Evolutionary conservation across 2,329 filamentous ascomycete genomes (phyloP), one percentile per base, ranked within the genome.

Genomic region (Colletotrichum spinosum): DNA sequence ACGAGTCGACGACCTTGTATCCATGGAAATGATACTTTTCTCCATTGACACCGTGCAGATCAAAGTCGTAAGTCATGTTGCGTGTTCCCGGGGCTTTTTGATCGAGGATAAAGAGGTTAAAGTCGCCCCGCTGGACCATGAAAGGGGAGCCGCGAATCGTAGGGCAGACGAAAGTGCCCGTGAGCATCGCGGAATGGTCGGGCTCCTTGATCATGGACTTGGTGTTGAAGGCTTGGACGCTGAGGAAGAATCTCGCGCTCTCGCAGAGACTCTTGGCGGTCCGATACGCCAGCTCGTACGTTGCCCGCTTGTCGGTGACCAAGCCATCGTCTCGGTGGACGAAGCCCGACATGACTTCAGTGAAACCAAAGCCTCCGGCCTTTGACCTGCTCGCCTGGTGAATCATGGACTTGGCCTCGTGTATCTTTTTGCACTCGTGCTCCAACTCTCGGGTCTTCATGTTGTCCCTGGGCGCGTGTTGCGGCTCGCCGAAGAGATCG

Each of bases 341-440:
- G 68, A 85, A 86, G 9, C 88, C 88, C 8, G 84, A 82, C 87
- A 91, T 89, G 62, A 89, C 83, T 72, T 91, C 88, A 0, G 85
- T 86, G 71, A 91, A 91, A 33, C 84, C 84, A 58, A 89, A 82
- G 0, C 86, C 86, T 48, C 76, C 77, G 9, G 82, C 80, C 38
- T 82, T 78, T 55, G 82, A 69, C 2, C 77, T 77, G 35, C 75
- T 77, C 6, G 84, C 85, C 25, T 73, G 71, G 17, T 74, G 72
- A 58, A 86, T 82, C 12, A 77, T 75, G 35, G 75, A 70, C 45
- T 72, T 73, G 1, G 80, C 78, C 15, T 73, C 73, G 8, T 69
- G 67, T 35, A 84, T 75, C 52, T 75, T 77, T 7, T 70, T 69
- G 5, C 70, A 71, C 67, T 83, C 81, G 39, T 74, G 69, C n/a